Evolutionary conservation across 179 eudicot species (phyloP), one percentile per base, ranked within the genome.

Genomic region (Patellifolia procumbens): DNA sequence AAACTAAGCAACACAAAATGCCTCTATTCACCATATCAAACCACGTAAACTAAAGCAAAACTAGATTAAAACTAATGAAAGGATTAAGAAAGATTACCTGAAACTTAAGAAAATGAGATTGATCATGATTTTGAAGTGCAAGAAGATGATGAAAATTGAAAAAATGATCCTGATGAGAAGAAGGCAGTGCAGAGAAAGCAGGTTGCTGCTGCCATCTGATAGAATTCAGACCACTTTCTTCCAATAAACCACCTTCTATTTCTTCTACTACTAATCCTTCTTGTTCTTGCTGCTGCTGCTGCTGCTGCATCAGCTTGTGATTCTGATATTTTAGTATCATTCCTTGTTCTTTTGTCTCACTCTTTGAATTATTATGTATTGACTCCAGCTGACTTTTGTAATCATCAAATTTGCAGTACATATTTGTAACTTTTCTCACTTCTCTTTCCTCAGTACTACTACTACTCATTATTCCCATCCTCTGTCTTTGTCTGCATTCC

Each of bases 341-440:
- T 59, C 39, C 31, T 39, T 5, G 19, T 60, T 12, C 4, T 63
- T 61, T 64, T 71, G 67, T 78, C 67, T 68, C 72, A 74, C 42
- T 60, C 63, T 74, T 77, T 51, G 72, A 68, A 56, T 72, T 58
- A 81, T 48, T 73, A 42, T 49, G 49, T 49, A 70, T 78, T 78
- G 81, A 81, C 84, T 74, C 81, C 58, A 34, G 53, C 78, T 77
- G 84, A 78, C 60, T 74, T 39, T 42, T 68, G 78, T 73, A 81
- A 81, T 81, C 68, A 80, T 80, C 52, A 76, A 58, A 48, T 24
- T 60, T 42, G 20, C 49, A 24, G 75, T 70, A 73, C 60, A 70
- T 2, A 62, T 58, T 81, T 81, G 84, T 78, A 77, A n/a, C 61
- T 73, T 67, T 74, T 70, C 72, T 77, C 78, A 20, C 15, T 62